Evolutionary conservation across 139 green algal genomes (phyloP).

Genomic region (Chlorella sp.): DNA sequence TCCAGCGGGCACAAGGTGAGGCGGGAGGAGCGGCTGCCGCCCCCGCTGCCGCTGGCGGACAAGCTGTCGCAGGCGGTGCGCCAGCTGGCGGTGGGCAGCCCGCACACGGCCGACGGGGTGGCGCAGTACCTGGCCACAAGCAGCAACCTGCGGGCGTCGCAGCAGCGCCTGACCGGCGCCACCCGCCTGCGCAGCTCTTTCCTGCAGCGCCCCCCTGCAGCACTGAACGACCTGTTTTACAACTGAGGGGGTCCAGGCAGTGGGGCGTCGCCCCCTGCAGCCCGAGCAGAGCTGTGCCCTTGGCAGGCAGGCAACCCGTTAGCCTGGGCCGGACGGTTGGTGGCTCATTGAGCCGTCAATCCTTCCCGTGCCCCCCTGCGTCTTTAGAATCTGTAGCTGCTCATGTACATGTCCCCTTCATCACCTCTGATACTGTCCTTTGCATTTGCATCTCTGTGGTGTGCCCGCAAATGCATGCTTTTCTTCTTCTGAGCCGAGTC

Average conservation of each 20-base stretch:
- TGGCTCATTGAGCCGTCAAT: no score
- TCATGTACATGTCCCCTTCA: no score
- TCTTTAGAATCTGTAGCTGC: no score
- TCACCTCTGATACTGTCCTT: no score
- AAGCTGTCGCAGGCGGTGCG: conserved; percentile 14
- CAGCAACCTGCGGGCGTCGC: conserved; percentile 23
- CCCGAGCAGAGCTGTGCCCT: no score
- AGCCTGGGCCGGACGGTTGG: no score
- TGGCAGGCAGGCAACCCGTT: no score
- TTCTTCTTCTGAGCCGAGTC: no score
- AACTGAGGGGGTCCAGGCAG: neutral
- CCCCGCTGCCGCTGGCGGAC: conserved; percentile 10
- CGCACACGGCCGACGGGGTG: conserved; percentile 25
- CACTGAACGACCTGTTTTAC: conserved; percentile 3
- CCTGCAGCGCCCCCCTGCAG: conserved; percentile 28
- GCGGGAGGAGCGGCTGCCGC: neutral
- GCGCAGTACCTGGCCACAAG: conserved; percentile 39
- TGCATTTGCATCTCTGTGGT: no score
- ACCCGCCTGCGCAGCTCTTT: conserved; percentile 36
- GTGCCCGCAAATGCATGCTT: no score
- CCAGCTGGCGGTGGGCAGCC: conserved; percentile 33
- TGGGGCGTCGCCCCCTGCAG: no score
- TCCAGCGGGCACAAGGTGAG: neutral
- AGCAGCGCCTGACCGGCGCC: neutral
- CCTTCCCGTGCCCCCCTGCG: no score